Base-by-base conservation (phyloP, 2,329 filamentous ascomycete species). In the Beauveria australis region DNA sequence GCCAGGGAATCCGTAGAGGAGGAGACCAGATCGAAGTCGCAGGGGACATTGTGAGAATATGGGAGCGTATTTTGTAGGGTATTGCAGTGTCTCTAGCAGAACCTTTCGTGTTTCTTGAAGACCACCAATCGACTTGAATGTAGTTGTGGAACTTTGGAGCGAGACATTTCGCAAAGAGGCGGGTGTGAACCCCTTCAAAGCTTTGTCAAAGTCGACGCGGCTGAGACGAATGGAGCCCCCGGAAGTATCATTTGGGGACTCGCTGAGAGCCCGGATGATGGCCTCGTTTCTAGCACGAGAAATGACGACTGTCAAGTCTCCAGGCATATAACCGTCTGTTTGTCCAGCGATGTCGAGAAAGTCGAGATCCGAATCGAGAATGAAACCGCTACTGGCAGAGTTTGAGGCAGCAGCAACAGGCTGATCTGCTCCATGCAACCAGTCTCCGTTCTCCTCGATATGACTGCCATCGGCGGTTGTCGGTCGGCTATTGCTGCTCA, bases 281-380 rank as follows among this genome's bases (percentile, higher is more conserved):
- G 93, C 91, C 75, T 97, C 94, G 67, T 93, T 96, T 59, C 92
- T 85, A 43, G 94, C 93, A 62, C 94, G 84, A 12, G 91, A 88
- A 19, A 96, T 89, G 12, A 99, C 83, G 2, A 97, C 81, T 18
- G 89, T 86, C 43, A 99, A 80, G 72, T 99, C 94, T 3, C 92
- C 94, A 1, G 94, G 93, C 92, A 97, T 97, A 71, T 97, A 99
- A 1, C 94, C 94, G 70, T 99, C 94, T 0, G 93, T 97, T 66
- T 93, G 88, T 1, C 94, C 92, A 19, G 95, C 92, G 60, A 99
- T 82, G 64, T 97, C 93, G 9, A 97, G 83, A 61, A 97, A 90
- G 71, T 99, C 94, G 10, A 99, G 83, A 53, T 89, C 83, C 0
- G 84, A 76, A 61, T 92, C 89, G 6, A 96, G 77, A 1, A 87